Base-by-base conservation (phyloP, 768 basidiomycete genomes). In the Hypholoma sublateritium region DNA sequence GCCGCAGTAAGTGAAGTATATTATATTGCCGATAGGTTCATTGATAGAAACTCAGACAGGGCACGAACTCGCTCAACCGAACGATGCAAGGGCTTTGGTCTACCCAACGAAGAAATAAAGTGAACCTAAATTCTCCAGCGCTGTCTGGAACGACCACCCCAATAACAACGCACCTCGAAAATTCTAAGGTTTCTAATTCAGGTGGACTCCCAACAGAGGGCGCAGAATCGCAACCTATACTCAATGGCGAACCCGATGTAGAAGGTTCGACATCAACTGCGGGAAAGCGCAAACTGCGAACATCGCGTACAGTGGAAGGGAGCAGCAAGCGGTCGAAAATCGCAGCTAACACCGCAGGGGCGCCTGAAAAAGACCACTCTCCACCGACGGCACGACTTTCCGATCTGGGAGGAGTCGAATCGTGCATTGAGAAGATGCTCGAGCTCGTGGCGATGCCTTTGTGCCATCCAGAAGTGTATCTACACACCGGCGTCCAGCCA, bases 401-500 rank as follows among this genome's bases (percentile, higher is more conserved):
- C 1, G 89, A 94, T 63, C 80, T 98, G 0, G 97, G 95, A 13
- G 97, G 96, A 8, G 82, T 98, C 4, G 88, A 91, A 55, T 65
- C 78, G 13, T 95, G 89, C 60, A 81, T 98, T 14, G 94, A 96
- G 68, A 95, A 95, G 70, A 84, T 98, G 77, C 82, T 97, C 36
- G 95, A 98, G 66, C 86, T 96, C n/a, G 94, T 98, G 13, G 94
- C 92, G 1, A 89, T 98, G 85, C 97, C 97, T 0, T 74, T 99
- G 1, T 86, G 87, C 51, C 95, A 98, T 72, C 97, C 97, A 0
- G 97, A 99, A 69, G 86, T 99, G 6, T 98, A 98, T 73, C 73
- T 92, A 4, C 89, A 95, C 61, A 95, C 94, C 0, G 96, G 97
- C 1, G 89, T 97, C 2, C 88, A 91, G 60, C 89, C 95, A 4